These are phyloP conservation scores for Clonostachys solani DNA, from an alignment of 2,329 filamentous ascomycete genomes.

Conservation along the genomic window DNA sequence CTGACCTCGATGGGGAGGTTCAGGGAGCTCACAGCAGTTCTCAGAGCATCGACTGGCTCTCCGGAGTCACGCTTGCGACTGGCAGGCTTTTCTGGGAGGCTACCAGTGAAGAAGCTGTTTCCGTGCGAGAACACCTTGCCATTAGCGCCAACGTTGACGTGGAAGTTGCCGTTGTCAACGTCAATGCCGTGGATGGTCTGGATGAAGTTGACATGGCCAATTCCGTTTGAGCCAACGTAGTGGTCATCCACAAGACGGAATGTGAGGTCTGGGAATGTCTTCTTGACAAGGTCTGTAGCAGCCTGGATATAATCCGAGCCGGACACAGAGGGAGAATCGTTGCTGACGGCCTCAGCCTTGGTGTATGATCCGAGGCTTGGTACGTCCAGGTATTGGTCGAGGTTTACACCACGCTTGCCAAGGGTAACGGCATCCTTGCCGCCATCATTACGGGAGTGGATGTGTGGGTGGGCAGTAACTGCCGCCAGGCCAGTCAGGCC, in stretches of 20 bases:
- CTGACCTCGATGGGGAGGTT: slow-evolving; percentile 20
- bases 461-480: slow-evolving; percentile 21
- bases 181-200: slow-evolving; percentile 54
- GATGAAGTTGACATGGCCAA: slow-evolving; percentile 55
- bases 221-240: slow-evolving; percentile 48
- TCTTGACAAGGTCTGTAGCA: slow-evolving; percentile 38
- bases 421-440: slow-evolving; percentile 5
- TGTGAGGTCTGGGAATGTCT: slow-evolving; percentile 21
- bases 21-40: slow-evolving; percentile 27
- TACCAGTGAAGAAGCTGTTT: slow-evolving; percentile 39
- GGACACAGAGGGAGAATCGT: slow-evolving; percentile 9
- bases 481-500: slow-evolving; percentile 3
- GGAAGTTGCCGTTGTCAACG: slow-evolving; percentile 57
- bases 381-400: slow-evolving; percentile 23
- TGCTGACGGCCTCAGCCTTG: slow-evolving; percentile 16
- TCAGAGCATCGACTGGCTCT: slow-evolving; percentile 38
- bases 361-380: slow-evolving; percentile 20
- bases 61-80: slow-evolving; percentile 32
- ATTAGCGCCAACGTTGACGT: slow-evolving; percentile 51
- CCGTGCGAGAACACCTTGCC: slow-evolving; percentile 55
- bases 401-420: slow-evolving; percentile 22
- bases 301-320: slow-evolving; percentile 30
- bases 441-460: slow-evolving; percentile 12
- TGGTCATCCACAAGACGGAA: slow-evolving; percentile 49
- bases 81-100: slow-evolving; percentile 28